Base-by-base conservation (phyloP, 371 early-diverging fungal genomes). In the Mucor circinelloides region DNA sequence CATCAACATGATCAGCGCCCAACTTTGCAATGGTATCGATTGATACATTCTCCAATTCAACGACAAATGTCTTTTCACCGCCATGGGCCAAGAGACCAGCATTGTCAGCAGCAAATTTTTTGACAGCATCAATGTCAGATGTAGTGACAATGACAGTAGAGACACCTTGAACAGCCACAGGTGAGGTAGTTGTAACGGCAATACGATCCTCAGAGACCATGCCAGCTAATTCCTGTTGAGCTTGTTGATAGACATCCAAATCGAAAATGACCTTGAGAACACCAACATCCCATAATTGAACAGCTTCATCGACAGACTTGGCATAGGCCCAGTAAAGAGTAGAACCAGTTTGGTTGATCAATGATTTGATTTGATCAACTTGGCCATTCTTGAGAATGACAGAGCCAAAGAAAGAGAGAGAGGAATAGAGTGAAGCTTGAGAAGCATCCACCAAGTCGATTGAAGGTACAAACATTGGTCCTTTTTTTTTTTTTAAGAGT, bases 271-370 rank as follows among this genome's bases (percentile, higher is more conserved):
- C 82, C 70, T 87, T 87, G 63, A 83, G 73, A 10, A 87, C 81
- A 64, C 91, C 90, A n/a, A 81, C 79, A 40, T 89, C 87, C 72
- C 90, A 83, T 27, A 87, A 70, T 21, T 74, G 63, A 56, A 85
- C 74, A 62, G 87, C 87, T 61, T 85, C 71, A 34, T 89, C 88
- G 30, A 81, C 71, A 31, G 72, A 69, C 28, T 59, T 66, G 44
- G 85, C 85, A 40, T 73, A 73, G 25, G 83, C 78, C 88, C 88
- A 88, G 73, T 81, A 86, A 28, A 79, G 73, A n/a, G 85, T 75
- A n/a, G 82, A 71, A 10, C 74, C 75, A 12, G 78, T 84, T 36
- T 78, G 74, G 54, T 69, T 70, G 42, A 86, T 73, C 9, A 75
- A 58, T 2, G 73, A 71, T 44, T 79, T 74, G 44, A 78, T 76